phyloP scores from a whole-genome alignment of 345 rosid genomes.

The Lepidium didymum region DNA sequence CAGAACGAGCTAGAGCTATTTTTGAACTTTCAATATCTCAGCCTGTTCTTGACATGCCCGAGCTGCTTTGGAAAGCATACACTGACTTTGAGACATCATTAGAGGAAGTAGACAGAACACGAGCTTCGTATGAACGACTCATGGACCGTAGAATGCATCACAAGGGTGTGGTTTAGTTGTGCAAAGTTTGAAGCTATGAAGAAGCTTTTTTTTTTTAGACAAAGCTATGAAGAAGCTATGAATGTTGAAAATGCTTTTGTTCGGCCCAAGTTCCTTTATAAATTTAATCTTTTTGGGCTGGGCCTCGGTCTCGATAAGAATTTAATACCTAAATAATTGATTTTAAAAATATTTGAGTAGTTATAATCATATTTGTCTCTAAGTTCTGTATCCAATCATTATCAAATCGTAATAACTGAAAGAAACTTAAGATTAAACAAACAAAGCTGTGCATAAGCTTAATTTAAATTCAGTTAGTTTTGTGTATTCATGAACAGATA shows the following conservation, averaged over 20 bases:
- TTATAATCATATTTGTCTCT: too few relatives aligned
- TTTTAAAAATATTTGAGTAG: too few relatives aligned
- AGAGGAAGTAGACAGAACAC: neutral
- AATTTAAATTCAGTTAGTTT: constrained; percentile 10
- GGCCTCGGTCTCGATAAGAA: neutral
- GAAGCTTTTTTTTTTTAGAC: too few relatives aligned
- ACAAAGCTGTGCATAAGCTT: constrained; percentile 16
- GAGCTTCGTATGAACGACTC: constrained; percentile 27
- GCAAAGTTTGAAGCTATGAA: constrained; percentile 74
- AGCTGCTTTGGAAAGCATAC: neutral
- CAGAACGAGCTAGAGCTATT: constrained; percentile 16
- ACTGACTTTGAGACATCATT: neutral
- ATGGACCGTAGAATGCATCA: constrained; percentile 62
- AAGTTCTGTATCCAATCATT: neutral
- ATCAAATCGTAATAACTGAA: neutral
- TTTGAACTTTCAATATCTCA: neutral
- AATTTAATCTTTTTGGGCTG: neutral
- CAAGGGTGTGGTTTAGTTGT: constrained; percentile 75
- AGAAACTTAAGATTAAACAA: neutral
- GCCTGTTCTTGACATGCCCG: neutral
- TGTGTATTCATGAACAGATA: neutral
- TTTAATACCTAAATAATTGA: too few relatives aligned
- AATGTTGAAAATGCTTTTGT: neutral
- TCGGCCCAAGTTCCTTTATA: neutral
- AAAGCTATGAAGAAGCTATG: constrained; percentile 13